Conservation (phyloP, 73 alveolate genomes). For the Tetrahymena thermophila region DNA sequence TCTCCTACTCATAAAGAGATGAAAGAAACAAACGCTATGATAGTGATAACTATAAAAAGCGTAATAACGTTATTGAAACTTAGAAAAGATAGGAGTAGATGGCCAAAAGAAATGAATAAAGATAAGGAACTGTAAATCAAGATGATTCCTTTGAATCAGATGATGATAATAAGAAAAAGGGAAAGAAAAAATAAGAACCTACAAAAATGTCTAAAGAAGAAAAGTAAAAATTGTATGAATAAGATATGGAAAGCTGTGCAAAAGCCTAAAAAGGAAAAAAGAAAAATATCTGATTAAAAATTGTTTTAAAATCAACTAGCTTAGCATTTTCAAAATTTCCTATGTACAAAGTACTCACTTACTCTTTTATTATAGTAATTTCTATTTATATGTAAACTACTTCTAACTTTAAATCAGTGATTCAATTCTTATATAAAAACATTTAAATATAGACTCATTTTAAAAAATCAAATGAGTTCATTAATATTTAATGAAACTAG, state of each 20-base stretch:
- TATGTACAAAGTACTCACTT: not conserved
- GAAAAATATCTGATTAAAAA: not conserved
- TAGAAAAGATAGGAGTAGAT: not conserved
- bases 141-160: not conserved
- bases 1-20: not conserved
- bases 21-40: not conserved
- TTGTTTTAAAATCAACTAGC: not conserved
- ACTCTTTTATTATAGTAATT: not conserved
- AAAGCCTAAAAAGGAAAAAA: not conserved
- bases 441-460: not conserved
- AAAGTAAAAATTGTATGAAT: not conserved
- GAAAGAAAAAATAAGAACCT: not conserved
- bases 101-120: not conserved
- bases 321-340: not conserved
- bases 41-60: not conserved
- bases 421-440: not conserved
- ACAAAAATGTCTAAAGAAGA: not conserved
- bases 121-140: not conserved
- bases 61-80: not conserved
- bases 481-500: not conserved
- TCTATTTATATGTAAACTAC: not conserved
- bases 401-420: not conserved
- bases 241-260: not conserved
- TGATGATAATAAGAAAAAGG: not conserved
- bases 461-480: not conserved